Evolutionary conservation across 139 green algal species (phyloP), one percentile per base, ranked within the genome.

Genomic region (Gonium pectorale): DNA sequence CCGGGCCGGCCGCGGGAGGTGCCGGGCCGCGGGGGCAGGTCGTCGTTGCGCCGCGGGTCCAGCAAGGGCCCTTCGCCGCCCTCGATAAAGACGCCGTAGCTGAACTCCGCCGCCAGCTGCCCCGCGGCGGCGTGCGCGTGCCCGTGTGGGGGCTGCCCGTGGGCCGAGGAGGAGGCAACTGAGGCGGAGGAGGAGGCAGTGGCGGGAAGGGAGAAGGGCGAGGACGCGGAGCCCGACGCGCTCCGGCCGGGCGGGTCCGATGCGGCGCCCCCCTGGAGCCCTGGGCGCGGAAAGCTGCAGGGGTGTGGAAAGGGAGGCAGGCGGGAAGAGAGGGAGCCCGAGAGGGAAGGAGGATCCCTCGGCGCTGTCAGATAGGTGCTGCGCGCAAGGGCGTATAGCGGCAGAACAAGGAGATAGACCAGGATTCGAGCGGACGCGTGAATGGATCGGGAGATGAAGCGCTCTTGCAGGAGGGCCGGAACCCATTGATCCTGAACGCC

Each of bases 1-100:
- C 73, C 73, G 29, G 84, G 66, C 33, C 84, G 67, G 24, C 84
- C 84, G 7, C 84, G 66, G 37, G 75, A 86, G 37, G 84, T 89
- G 67, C 49, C 74, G 29, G 84, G 84, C 1, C 86, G 80, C 17
- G 80, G 60, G 0, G 86, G 86, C 44, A 90, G 67, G 86, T 90
- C 86, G 35, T 90, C 86, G 64, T 88, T 87, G 46, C 86, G 80
- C 38, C 31, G 66, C 1, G 73, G 83, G 38, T 88, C 83, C 63
- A 81, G 63, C 40, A 69, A 64, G 3, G 70, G 81, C 24, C 81
- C 81, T 27, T 84, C 78, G 37, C 60, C 78, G 46, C 31, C 46
- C 26, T 43, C 59, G 0, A 60, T 54, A n/a, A n/a, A 52, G 22
- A 60, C 41, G 4, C 75, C 75, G 60, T 72, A 82, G 41, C 51